phyloP scores from a whole-genome alignment of 768 basidiomycete genomes.

The Mycena sanguinolenta region DNA sequence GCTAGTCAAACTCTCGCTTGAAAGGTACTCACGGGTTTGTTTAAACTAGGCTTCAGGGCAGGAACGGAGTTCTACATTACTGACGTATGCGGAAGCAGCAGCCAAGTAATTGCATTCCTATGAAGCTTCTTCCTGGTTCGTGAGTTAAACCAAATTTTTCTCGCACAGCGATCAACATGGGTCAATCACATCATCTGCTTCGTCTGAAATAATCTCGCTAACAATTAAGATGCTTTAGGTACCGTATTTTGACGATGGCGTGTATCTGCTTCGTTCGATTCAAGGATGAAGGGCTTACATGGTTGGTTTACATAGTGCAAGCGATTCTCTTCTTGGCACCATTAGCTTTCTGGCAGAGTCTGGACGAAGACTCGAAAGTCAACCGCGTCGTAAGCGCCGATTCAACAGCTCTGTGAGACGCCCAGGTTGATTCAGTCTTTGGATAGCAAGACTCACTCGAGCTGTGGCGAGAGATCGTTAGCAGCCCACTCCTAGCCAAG shows the following conservation, averaged over 20 bases:
- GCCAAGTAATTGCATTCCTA: constrained; percentile 29
- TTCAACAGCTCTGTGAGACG: background rate
- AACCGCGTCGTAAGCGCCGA: constrained; percentile 60
- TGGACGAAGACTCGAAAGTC: constrained; percentile 63
- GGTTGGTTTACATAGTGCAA: constrained; percentile 50
- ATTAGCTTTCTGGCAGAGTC: constrained; percentile 66
- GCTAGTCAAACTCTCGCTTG: background rate
- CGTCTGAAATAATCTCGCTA: constrained; percentile 12
- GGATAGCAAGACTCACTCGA: constrained; percentile 65
- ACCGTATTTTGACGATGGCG: constrained; percentile 69
- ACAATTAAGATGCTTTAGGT: constrained; percentile 48
- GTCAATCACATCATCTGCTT: constrained; percentile 14
- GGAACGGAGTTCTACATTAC: constrained; percentile 68
- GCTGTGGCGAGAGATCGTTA: constrained; percentile 68
- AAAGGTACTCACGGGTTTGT: background rate
- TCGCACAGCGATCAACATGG: constrained; percentile 34
- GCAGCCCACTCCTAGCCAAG: constrained; percentile 60
- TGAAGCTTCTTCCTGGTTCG: background rate
- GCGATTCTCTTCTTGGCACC: constrained; percentile 75
- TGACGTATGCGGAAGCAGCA: constrained; percentile 67
- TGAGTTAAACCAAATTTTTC: background rate
- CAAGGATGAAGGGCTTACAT: background rate
- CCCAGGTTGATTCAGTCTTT: background rate
- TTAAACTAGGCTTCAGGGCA: constrained; percentile 38
- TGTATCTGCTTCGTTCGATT: background rate